Evolutionary conservation across 805 yeast species (phyloP).

Genomic region (Hanseniaspora taiwanica): DNA sequence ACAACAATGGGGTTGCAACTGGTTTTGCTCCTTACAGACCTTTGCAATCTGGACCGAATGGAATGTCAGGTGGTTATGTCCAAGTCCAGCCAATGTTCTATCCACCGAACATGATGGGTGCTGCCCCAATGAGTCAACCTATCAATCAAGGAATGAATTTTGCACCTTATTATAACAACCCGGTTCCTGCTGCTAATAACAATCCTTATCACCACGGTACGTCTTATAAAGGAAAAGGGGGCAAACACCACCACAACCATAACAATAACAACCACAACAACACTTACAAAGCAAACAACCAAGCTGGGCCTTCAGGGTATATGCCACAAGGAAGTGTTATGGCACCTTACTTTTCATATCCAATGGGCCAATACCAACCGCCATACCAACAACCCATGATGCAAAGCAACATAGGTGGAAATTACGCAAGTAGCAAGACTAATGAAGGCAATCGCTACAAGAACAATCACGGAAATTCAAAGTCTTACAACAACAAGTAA

Average conservation of each 20-base stretch:
- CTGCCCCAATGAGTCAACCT: conserved; percentile 6
- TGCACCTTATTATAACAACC: too few relatives aligned
- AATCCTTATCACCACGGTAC: too few relatives aligned
- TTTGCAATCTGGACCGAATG: neutral
- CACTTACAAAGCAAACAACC: neutral
- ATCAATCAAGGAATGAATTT: too few relatives aligned
- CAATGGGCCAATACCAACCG: neutral
- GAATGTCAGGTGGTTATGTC: conserved; percentile 5
- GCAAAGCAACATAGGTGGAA: neutral
- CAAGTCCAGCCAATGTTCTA: conserved; percentile 24
- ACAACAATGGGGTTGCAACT: neutral
- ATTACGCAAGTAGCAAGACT: neutral
- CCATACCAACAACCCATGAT: neutral
- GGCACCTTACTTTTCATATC: neutral
- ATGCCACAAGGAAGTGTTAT: neutral
- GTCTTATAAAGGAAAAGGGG: conserved; percentile 7
- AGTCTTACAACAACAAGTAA: too few relatives aligned
- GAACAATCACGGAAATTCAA: neutral
- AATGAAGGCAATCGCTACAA: neutral
- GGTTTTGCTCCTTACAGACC: neutral
- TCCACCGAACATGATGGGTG: conserved; percentile 20
- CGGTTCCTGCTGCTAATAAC: too few relatives aligned
- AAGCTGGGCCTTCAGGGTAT: neutral
- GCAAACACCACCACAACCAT: conserved; percentile 11
- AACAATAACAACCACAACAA: conserved; percentile 6